Base-by-base conservation (phyloP, 169 alveolate species). In the Plasmodium berghei region DNA sequence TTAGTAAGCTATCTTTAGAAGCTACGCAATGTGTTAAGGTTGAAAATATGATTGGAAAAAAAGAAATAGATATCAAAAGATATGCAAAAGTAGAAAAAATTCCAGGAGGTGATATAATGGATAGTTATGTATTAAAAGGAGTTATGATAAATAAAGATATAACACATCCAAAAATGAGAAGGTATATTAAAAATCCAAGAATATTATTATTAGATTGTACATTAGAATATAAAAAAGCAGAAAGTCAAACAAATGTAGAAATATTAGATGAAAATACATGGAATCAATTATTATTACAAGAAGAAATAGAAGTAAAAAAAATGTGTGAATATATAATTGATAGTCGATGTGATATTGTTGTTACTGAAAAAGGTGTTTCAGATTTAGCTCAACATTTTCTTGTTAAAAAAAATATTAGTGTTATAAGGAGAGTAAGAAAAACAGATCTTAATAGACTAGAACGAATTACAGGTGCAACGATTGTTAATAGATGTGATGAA, bases 71-170 rank as follows among this genome's bases (percentile, higher is more conserved):
- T 87, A 93, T 98, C 20, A 99, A 98, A 95, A 80, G 99, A 75
- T 98, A 97, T 87, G 99, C 99, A 14, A 98, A 98, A 91, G 98
- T 99, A 24, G 99, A 98, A 92, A 99, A 99, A 92, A 97, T 99
- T n/a, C 99, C 99, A 0, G 99, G 99, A n/a, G 99, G 99, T 4
- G 94, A 94, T 49, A 94, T 98, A n/a, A 98, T 96, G 73, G 99
- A 98, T 34, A 96, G 99, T 83, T 87, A 46, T 28, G 99, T 99
- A 42, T 94, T 99, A 18, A 98, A 97, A 87, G 99, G 99, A 42
- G 98, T 98, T 22, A 95, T 98, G 98, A 89, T 98, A 73, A 98
- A 98, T 94, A 98, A 98, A 93, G 99, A 98, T 74, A 98, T 99
- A 14, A 98, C 99, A 26, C 99, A 99, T 92, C 99, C 99, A n/a